Evolutionary conservation across 495 filamentous ascomycete species (phyloP), one percentile per base, ranked within the genome.

Genomic region (Xylaria cubensis): DNA sequence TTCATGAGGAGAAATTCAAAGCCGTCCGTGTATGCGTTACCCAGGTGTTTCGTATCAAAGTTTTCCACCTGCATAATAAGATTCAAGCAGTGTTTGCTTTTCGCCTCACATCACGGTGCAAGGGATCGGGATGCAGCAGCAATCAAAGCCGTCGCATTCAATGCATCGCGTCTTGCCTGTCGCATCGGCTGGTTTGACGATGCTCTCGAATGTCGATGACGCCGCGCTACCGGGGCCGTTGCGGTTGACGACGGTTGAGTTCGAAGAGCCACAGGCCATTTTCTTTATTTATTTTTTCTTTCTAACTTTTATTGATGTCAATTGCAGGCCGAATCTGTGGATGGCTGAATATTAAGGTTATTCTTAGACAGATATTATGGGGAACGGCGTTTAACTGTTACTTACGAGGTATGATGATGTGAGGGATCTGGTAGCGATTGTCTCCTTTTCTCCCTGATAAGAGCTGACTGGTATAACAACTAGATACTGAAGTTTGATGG

Each of bases 51-150:
- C n/a, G 8, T 41, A 10, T 46, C 44, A 19, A 46, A 19, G 15
- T 17, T 19, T 15, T 19, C 13, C 44, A 21, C 21, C 21, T 9
- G 50, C 12, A 6, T 10, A 26, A 24, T 5, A 29, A 17, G 29
- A 29, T 15, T 9, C 9, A n/a, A 61, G 32, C 56, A 41, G 12
- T 39, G 17, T 8, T n/a, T 0, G 51, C 3, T 63, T 21, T 21
- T 42, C 36, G 10, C 17, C 19, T 82, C 65, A 85, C 82, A 85
- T 82, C 21, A 86, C 77, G 36, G 72, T 75, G 69, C 84, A 85
- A 4, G 83, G 82, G 68, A 84, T 82, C 5, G 83, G 82, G 67
- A 83, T 82, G 70, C 84, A 85, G 75, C 83, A 86, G 74, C 84
- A 86, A 34, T 84, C 82, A 66, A 79, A 83, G 36, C 77, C 83